Evolutionary conservation across 139 green algal genomes (phyloP), one percentile per base, ranked within the genome.

Genomic region (Eudorina sp.): DNA sequence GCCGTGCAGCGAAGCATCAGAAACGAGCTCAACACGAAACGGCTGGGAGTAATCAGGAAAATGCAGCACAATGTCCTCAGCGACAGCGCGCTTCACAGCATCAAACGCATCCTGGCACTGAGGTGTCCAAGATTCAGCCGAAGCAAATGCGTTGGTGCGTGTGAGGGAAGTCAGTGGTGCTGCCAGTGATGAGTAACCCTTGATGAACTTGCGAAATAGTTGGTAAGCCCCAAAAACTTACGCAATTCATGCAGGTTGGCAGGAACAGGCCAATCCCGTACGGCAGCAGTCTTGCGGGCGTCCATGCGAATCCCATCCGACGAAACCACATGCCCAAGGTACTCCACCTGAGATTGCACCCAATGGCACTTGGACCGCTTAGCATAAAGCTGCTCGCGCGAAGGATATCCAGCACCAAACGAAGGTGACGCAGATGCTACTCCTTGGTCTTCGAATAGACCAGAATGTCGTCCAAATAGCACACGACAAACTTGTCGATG

Each of bases 401-500:
- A 18, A 96, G 72, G 1, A 86, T 29, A 0, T 88, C 43, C 0
- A 95, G 46, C 4, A 95, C 90, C 6, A 55, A 53, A 25, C 68
- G 23, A 19, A 94, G 43, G 64, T 96, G 90, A 8, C 76, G 1
- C 53, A 76, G 0, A 84, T 96, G 93, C 45, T 94, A 85, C 19
- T 91, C 84, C 9, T 3, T 36, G 18, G 19, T 91, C 6, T 81
- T 60, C 21, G 55, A 90, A 48, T 88, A 94, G 1, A 94, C 90
- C 16, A 94, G 72, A 0, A 95, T 92, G 41, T 96, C 91, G 79
- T 95, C 92, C 6, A 96, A 69, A 36, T 94, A 95, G 41, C 94
- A 75, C 16, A 93, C 18, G 0, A 96, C 87, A 53, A 91, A 95
- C 11, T 88, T 64, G 73, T 91, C 90, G 40, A 95, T 70, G 19